phyloP scores from a whole-genome alignment of 164 flowering plant genomes.

The Echeveria elegans region DNA sequence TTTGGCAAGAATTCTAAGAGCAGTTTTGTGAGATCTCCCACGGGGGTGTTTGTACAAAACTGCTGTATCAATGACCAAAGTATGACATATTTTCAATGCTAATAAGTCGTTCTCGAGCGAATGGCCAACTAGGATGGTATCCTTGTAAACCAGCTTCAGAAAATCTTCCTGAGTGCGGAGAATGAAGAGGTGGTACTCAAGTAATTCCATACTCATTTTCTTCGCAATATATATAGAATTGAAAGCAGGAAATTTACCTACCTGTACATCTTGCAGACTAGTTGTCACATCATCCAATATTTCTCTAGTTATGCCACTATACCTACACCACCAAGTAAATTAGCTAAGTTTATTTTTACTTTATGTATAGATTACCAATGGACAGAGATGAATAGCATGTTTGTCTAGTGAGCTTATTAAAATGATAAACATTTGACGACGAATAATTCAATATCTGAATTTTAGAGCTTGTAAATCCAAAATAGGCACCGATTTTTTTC shows the following conservation, averaged over 20 bases:
- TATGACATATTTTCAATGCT: conserved; percentile 75
- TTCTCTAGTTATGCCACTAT: conserved; percentile 89
- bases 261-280: conserved; percentile 82
- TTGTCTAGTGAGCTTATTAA: too few relatives aligned
- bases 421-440: too few relatives aligned
- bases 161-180: conserved; percentile 58
- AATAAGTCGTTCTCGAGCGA: conserved; percentile 93
- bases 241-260: conserved; percentile 15
- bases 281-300: conserved; percentile 79
- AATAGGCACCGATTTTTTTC: too few relatives aligned
- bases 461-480: too few relatives aligned
- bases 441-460: too few relatives aligned
- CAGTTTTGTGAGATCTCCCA: conserved; percentile 65
- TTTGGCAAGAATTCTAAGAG: conserved; percentile 70
- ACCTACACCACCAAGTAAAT: conserved; percentile 35
- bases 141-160: conserved; percentile 70
- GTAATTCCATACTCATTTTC: conserved; percentile 4
- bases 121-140: conserved; percentile 90
- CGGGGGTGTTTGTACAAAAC: conserved; percentile 74
- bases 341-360: too few relatives aligned
- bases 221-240: background rate
- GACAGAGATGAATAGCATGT: too few relatives aligned
- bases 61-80: conserved; percentile 84
- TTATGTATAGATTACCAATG: too few relatives aligned
- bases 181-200: conserved; percentile 17